Evolutionary conservation across 2,329 filamentous ascomycete species (phyloP), one percentile per base, ranked within the genome.

Genomic region (Acephala macrosclerotiorum): DNA sequence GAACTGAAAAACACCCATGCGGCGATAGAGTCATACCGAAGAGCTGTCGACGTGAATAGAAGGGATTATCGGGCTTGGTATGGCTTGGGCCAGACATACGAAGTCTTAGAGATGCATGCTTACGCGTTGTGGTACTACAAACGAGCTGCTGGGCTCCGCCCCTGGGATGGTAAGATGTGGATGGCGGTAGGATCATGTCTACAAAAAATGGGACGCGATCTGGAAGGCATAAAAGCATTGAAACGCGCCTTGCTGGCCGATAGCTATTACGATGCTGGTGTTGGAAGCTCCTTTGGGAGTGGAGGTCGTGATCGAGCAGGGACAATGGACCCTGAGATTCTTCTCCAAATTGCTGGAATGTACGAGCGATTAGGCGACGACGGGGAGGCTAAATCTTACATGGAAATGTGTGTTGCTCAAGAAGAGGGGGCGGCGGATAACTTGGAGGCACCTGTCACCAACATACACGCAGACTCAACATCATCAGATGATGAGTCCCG

Each of bases 91-190:
- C 95, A 98, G 77, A 96, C 96, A 1, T 99, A 99, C 75, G 96
- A 99, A 78, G 92, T 99, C 72, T 86, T 99, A 9, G 96, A 99
- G 79, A 97, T 97, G 93, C 93, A 97, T 76, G 94, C 94, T 51
- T 99, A 99, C 77, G 94, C 95, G 0, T 81, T 99, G 0, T 98
- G 96, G 86, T 99, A 99, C 80, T 97, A 97, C 81, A 96, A 98
- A 76, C 93, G 96, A 64, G 96, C 96, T 0, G 95, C 95, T 0
- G 93, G 94, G 0, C 83, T 99, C 1, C 89, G 94, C n/a, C 94
- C 95, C 0, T 97, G 95, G 84, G 96, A 99, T 73, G 93, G 94
- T 0, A 98, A 98, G 79, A 97, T 99, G 92, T 99, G 96, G 96
- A 91, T 96, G 82, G 96, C 96, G 0, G 94, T 99, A 5, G 96